Percentiles rank a stretch among this genome's conserved stretches.
Conservation (phyloP, 768 basidiomycete species). For the Scleroderma citrinum region DNA sequence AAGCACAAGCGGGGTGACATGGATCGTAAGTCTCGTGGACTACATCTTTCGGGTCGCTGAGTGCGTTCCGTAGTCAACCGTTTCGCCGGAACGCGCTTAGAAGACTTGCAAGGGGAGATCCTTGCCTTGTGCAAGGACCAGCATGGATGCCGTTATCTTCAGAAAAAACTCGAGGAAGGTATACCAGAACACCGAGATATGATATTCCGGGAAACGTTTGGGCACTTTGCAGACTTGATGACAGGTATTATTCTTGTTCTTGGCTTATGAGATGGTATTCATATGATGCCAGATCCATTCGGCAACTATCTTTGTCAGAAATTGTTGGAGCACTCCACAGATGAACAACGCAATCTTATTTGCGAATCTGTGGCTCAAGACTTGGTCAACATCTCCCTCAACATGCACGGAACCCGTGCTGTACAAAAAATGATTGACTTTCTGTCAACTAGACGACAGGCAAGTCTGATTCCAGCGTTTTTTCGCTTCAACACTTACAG, state of each 20-base stretch:
- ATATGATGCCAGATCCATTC: slow-evolving; percentile 70
- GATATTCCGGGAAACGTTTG: slow-evolving; percentile 98
- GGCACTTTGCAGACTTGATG: slow-evolving; percentile 98
- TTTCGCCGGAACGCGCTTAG: slow-evolving; percentile 91
- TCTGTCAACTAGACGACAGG: slow-evolving; percentile 91
- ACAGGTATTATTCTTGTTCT: slow-evolving; percentile 52
- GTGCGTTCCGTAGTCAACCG: slow-evolving; percentile 67
- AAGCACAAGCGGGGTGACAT: slow-evolving; percentile 94
- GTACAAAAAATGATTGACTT: slow-evolving; percentile 99
- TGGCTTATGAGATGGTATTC: slow-evolving; percentile 1
- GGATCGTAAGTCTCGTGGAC: slow-evolving; percentile 63
- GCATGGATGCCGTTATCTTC: slow-evolving; percentile 95
- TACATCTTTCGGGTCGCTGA: not conserved
- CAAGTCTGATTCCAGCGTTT: slow-evolving; percentile 37
- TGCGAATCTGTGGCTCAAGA: slow-evolving; percentile 98
- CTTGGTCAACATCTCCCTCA: slow-evolving; percentile 94
- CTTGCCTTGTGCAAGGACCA: slow-evolving; percentile 95
- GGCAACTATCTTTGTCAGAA: slow-evolving; percentile 99
- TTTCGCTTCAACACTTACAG: slow-evolving; percentile 48
- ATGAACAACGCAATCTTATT: slow-evolving; percentile 94
- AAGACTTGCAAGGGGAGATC: slow-evolving; percentile 95
- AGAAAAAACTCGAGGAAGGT: slow-evolving; percentile 98
- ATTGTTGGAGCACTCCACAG: slow-evolving; percentile 92
- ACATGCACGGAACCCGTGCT: slow-evolving; percentile 99
- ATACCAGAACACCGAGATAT: slow-evolving; percentile 95